These are phyloP conservation scores for Dichotomocladium elegans DNA, from an alignment of 371 early-diverging fungal genomes.

Conservation along the genomic window DNA sequence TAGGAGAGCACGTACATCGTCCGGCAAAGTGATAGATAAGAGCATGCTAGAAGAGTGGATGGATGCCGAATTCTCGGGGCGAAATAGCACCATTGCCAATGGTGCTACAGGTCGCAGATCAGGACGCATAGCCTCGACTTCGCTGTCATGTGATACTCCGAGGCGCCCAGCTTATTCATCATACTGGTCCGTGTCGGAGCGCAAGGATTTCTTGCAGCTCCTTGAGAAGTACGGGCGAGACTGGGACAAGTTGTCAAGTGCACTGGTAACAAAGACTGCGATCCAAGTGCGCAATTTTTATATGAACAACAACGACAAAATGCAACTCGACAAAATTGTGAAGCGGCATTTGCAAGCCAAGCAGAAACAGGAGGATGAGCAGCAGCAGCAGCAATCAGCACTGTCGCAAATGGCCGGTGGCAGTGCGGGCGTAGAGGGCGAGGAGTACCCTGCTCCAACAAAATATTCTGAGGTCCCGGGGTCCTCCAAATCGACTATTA, in stretches of 20 bases:
- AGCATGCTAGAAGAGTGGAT: slow-evolving; percentile 15
- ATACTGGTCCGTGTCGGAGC: slow-evolving; percentile 86
- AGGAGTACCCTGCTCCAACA: too few relatives aligned
- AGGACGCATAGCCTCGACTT: slow-evolving; percentile 20
- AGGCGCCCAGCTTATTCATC: slow-evolving; percentile 65
- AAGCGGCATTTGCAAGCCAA: slow-evolving; percentile 28
- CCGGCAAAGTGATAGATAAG: slow-evolving; percentile 11
- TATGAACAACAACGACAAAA: slow-evolving; percentile 65
- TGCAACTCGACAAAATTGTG: slow-evolving; percentile 52
- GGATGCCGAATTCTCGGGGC: slow-evolving; percentile 19
- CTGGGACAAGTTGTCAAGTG: slow-evolving; percentile 74
- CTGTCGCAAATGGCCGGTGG: too few relatives aligned
- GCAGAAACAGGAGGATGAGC: slow-evolving; percentile 8
- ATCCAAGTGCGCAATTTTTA: slow-evolving; percentile 86
- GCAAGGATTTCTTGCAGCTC: slow-evolving; percentile 63
- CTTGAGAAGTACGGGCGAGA: slow-evolving; percentile 65
- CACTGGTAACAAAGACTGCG: slow-evolving; percentile 73
- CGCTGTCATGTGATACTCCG: slow-evolving; percentile 10
- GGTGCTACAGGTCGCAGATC: slow-evolving; percentile 19
- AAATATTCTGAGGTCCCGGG: too few relatives aligned
- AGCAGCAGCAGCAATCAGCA: slow-evolving; percentile 14
- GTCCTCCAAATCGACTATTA: too few relatives aligned
- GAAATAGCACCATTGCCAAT: neutral
- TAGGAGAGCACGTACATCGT: slow-evolving; percentile 12
- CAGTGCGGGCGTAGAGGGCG: too few relatives aligned